A percentile compares a stretch with the other conserved stretches of the same genome.
phyloP scores from a whole-genome alignment of 2,329 filamentous ascomycete species.

The Botrytis deweyae region DNA sequence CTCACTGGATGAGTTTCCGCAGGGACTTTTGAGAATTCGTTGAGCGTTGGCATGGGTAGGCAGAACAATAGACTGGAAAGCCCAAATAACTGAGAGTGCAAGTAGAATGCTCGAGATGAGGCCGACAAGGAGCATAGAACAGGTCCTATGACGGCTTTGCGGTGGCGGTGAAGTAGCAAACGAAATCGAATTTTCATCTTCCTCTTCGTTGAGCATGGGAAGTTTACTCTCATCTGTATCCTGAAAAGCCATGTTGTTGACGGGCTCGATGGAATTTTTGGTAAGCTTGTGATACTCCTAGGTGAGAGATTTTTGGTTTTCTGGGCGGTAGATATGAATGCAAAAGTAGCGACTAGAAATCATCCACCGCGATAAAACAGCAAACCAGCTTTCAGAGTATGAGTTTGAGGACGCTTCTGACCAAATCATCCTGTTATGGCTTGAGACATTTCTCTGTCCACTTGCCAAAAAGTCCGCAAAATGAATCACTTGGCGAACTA shows the following conservation, averaged over 20 bases:
- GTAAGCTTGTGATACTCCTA: background rate
- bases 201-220: background rate
- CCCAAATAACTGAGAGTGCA: background rate
- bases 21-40: background rate
- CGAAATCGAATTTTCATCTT: background rate
- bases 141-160: background rate
- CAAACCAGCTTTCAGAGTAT: background rate
- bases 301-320: background rate
- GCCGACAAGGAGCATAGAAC: background rate
- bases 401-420: too few species aligned
- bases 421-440: too few species aligned
- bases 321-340: background rate
- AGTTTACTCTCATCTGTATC: background rate
- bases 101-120: background rate
- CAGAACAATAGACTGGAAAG: background rate
- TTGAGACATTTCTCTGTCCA: too few species aligned
- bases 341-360: background rate
- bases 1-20: background rate
- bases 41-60: background rate
- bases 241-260: background rate
- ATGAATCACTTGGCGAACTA: too few species aligned
- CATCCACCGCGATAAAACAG: background rate
- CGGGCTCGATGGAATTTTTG: background rate
- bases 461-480: too few species aligned
- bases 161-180: background rate